These are phyloP conservation scores for Acmispon strigosus DNA, from an alignment of 306 rosid species.

Conservation along the genomic window DNA sequence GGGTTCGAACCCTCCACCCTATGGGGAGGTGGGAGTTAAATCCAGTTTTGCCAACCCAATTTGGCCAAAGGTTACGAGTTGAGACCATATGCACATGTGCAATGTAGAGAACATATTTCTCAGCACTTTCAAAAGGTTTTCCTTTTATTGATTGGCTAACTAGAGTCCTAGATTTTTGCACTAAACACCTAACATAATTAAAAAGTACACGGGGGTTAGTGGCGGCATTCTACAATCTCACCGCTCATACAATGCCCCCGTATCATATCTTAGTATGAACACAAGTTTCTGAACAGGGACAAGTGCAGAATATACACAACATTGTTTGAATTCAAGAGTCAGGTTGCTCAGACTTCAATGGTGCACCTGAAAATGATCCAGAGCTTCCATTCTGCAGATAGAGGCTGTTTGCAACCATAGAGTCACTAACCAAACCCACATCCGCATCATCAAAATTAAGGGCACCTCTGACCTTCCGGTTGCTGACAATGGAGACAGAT, in stretches of 20 bases:
- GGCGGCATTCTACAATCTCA: constrained; percentile 78
- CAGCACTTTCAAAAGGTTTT: no score
- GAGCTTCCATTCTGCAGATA: constrained; percentile 80
- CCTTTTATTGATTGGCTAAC: constrained; percentile 33
- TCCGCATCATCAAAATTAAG: constrained; percentile 80
- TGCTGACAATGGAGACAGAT: constrained; percentile 33
- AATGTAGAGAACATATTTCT: no score
- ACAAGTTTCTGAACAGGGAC: constrained; percentile 15
- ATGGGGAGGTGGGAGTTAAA: no score
- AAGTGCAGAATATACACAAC: constrained; percentile 42
- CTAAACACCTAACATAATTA: constrained; percentile 27
- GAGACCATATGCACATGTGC: no score
- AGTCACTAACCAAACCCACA: constrained; percentile 85
- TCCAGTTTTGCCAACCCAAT: no score
- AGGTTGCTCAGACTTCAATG: constrained; percentile 74
- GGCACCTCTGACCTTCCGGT: constrained; percentile 69
- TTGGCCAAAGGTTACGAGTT: no score
- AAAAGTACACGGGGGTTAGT: constrained; percentile 33
- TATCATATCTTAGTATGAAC: constrained; percentile 30
- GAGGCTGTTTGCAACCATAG: constrained; percentile 93
- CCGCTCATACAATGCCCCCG: constrained; percentile 70
- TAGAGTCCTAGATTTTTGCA: constrained; percentile 30
- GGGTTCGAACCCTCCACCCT: no score
- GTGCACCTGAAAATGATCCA: constrained; percentile 71
- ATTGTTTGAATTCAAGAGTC: constrained; percentile 36